Percentiles rank a stretch among this genome's conserved stretches.
phyloP scores from a whole-genome alignment of 306 rosid genomes.

The Morella rubra region DNA sequence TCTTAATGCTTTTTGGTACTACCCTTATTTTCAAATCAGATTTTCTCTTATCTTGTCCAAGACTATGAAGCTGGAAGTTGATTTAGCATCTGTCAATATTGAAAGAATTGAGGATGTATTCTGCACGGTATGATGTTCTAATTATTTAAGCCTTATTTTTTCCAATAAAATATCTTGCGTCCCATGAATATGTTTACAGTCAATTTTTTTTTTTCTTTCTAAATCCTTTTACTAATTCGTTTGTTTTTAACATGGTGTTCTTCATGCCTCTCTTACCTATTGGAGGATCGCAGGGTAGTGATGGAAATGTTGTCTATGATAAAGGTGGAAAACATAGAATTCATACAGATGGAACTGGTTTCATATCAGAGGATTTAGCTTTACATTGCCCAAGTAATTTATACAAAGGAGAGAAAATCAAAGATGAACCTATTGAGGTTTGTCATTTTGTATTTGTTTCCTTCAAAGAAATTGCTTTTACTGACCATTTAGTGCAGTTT shows the following conservation, averaged over 20 bases:
- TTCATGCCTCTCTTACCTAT: not conserved
- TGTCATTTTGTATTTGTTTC: conserved; percentile 10
- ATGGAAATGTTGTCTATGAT: conserved; percentile 25
- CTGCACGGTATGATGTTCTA: conserved; percentile 48
- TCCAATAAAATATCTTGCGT: not conserved
- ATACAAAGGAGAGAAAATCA: conserved; percentile 30
- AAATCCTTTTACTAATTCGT: not conserved
- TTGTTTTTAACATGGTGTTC: conserved; percentile 7
- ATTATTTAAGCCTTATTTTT: not conserved
- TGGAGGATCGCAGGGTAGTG: conserved; percentile 48
- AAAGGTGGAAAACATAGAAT: conserved; percentile 48
- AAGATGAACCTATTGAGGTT: conserved; percentile 39
- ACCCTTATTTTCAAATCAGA: conserved; percentile 39
- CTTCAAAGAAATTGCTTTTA: not conserved
- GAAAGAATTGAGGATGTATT: conserved; percentile 42
- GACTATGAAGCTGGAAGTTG: conserved; percentile 50
- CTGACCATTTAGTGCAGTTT: not conserved
- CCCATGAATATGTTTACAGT: not conserved
- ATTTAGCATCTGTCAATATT: conserved; percentile 49
- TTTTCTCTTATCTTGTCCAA: conserved; percentile 79
- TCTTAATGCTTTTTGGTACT: conserved; percentile 18
- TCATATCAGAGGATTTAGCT: conserved; percentile 79
- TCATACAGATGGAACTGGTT: conserved; percentile 91
- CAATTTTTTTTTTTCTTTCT: not conserved
- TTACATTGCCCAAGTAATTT: conserved; percentile 50